Base-by-base conservation (phyloP, 2,329 filamentous ascomycete species). In the Ploettnerulaceae sp. region DNA sequence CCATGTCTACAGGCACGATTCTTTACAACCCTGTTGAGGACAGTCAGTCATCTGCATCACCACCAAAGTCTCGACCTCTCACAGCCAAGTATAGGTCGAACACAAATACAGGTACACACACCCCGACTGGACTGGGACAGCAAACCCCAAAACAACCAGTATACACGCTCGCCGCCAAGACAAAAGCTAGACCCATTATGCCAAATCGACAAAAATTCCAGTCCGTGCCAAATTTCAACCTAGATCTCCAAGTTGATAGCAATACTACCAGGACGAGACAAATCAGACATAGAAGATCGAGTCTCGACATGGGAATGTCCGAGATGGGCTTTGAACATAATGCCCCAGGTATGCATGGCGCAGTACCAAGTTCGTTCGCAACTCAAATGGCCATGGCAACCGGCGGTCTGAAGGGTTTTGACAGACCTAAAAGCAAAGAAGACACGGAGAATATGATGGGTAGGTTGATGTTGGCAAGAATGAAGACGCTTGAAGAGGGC, bases 401-500 rank as follows among this genome's bases (percentile, higher is more conserved):
- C 39, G 81, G 82, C 11, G 79, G 77, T 15, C 66, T 81, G 43
- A 76, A 75, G 57, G 67, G 64, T 22, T 40, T 62, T 64, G 24
- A 68, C 45, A 62, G 70, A 45, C 70, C 63, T 20, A 66, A 67
- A 9, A 69, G 69, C 20, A 70, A 71, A 24, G 46, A 49, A 2
- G 57, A 55, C 25, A 73, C 78, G 64, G 84, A 87, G 60, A 78
- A 86, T 31, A 85, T 90, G 76, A 82, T 85, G 61, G 77, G 83
- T 56, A 79, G 88, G 46, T 75, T 95, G 35, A 85, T 96, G 67
- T 71, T 96, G 35, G 88, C 89, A 7, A 75, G 89, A 25, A 96
- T 96, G 89, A 93, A 93, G 64, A 91, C 85, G 6, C 74, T 97
- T 2, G 90, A 97, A 64, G 89, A 95, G 66, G 85, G 89, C 11